A percentile compares a stretch with the other conserved stretches of the same genome.
Conservation (phyloP, 129 eudicot species). For the Escallonia rubra region DNA sequence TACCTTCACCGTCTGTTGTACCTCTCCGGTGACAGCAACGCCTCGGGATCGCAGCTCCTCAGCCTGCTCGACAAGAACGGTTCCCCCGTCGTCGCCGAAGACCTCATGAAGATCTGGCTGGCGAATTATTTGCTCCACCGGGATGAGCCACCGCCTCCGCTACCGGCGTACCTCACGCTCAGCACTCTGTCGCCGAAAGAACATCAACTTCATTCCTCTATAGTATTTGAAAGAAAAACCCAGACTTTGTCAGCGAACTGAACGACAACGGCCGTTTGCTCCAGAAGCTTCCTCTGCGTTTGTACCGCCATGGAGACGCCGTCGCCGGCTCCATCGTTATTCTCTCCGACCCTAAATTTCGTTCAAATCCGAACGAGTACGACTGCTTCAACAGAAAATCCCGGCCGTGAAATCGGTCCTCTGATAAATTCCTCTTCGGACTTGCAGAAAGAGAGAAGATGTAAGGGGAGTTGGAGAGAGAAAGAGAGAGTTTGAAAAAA, state of each 20-base stretch:
- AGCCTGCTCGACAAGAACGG: slow-evolving; percentile 67
- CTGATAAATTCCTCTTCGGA: slow-evolving; percentile 22
- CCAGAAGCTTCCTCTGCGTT: slow-evolving; percentile 69
- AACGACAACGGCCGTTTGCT: slow-evolving; percentile 80
- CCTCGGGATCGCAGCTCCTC: slow-evolving; percentile 95
- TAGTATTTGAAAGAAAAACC: slow-evolving; percentile 75
- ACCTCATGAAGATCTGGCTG: slow-evolving; percentile 65
- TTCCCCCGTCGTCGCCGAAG: slow-evolving; percentile 19
- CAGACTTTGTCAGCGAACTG: slow-evolving; percentile 54
- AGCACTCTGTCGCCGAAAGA: slow-evolving; percentile 63
- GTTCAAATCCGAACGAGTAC: slow-evolving; percentile 86
- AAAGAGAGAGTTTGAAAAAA: too few relatives aligned
- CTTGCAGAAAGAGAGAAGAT: too few relatives aligned
- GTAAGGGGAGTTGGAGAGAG: too few relatives aligned
- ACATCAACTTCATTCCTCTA: slow-evolving; percentile 75
- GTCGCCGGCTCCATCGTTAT: slow-evolving; percentile 62
- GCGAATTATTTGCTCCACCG: slow-evolving; percentile 65
- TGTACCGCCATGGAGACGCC: slow-evolving; percentile 73
- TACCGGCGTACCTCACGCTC: slow-evolving; percentile 34
- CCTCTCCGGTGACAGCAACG: slow-evolving; percentile 88
- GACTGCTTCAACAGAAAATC: slow-evolving; percentile 71
- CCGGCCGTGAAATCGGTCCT: slow-evolving; percentile 52
- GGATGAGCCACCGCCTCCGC: slow-evolving; percentile 56
- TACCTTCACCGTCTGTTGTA: slow-evolving; percentile 49
- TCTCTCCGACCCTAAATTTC: slow-evolving; percentile 79